These are phyloP conservation scores for Mesotaenium endlicherianum DNA, from an alignment of 139 green algal genomes.

Conservation along the genomic window DNA sequence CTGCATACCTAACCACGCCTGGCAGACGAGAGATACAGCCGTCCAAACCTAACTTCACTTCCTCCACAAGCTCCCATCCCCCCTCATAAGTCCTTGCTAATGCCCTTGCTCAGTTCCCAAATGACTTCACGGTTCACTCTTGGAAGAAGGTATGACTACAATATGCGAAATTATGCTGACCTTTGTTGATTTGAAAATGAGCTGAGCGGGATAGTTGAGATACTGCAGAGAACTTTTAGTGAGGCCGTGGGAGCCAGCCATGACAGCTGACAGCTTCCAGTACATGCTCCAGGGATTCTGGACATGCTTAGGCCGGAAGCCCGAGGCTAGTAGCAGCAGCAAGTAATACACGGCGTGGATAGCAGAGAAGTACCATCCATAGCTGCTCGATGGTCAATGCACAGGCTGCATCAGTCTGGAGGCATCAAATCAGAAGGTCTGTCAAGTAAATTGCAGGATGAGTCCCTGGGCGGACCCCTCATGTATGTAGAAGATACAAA, in stretches of 20 bases:
- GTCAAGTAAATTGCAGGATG: neutral
- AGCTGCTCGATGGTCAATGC: conserved; percentile 41
- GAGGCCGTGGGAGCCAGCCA: conserved; percentile 12
- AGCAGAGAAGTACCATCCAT: conserved; percentile 43
- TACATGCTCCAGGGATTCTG: conserved; percentile 15
- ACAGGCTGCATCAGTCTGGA: neutral
- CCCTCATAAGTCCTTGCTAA: too few relatives aligned
- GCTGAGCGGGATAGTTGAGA: conserved; percentile 40
- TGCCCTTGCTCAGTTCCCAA: too few relatives aligned
- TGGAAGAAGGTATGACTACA: too few relatives aligned
- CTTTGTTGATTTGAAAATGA: conserved; percentile 46
- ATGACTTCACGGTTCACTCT: too few relatives aligned
- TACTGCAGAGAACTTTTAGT: conserved; percentile 37
- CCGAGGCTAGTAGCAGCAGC: neutral
- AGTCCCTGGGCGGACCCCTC: neutral
- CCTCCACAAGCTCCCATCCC: too few relatives aligned
- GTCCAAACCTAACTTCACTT: too few relatives aligned
- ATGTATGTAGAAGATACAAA: neutral
- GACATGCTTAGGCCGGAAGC: conserved; percentile 12
- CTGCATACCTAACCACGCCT: too few relatives aligned
- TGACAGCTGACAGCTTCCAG: conserved; percentile 10
- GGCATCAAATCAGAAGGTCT: neutral
- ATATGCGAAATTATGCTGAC: too few relatives aligned
- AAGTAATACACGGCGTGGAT: conserved; percentile 25
- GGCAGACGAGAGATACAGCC: too few relatives aligned